Percentiles rank a stretch among this genome's conserved stretches.
Evolutionary conservation across 1,139 yeast species (phyloP).

Genomic region (Yamadazyma pseudoaaseri): DNA sequence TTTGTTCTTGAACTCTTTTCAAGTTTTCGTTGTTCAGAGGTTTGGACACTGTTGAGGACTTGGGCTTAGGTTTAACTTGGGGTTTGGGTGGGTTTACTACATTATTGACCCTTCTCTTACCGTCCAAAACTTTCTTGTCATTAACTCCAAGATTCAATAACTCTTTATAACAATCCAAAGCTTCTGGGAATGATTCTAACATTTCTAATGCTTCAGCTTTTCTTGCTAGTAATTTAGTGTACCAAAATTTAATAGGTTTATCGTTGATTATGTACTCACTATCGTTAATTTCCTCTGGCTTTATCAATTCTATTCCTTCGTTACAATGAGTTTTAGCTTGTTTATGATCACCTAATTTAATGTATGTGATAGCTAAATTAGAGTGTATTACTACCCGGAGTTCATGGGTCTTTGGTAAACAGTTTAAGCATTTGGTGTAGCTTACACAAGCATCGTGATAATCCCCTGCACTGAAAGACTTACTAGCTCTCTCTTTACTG

Average conservation of each 20-base stretch:
- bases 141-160: conserved; percentile 65
- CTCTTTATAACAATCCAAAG: conserved; percentile 59
- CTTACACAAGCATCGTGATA: conserved; percentile 62
- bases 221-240: conserved; percentile 65
- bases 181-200: conserved; percentile 64
- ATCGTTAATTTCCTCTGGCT: conserved; percentile 25
- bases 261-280: conserved; percentile 34
- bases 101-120: conserved; percentile 73
- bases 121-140: conserved; percentile 69
- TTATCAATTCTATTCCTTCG: conserved; percentile 57
- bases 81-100: conserved; percentile 52
- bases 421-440: conserved; percentile 60
- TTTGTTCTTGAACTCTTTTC: conserved; percentile 41
- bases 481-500: conserved; percentile 60
- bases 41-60: conserved; percentile 10
- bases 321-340: conserved; percentile 55
- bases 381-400: conserved; percentile 68
- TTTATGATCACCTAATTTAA: conserved; percentile 74
- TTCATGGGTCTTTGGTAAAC: conserved; percentile 66
- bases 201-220: conserved; percentile 85
- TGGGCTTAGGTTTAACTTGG: conserved; percentile 14
- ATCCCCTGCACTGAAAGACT: conserved; percentile 77
- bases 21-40: conserved; percentile 15
- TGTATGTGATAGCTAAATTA: conserved; percentile 69
- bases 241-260: conserved; percentile 66